Evolutionary conservation across 345 rosid species (phyloP).

Genomic region (Isatis tinctoria): DNA sequence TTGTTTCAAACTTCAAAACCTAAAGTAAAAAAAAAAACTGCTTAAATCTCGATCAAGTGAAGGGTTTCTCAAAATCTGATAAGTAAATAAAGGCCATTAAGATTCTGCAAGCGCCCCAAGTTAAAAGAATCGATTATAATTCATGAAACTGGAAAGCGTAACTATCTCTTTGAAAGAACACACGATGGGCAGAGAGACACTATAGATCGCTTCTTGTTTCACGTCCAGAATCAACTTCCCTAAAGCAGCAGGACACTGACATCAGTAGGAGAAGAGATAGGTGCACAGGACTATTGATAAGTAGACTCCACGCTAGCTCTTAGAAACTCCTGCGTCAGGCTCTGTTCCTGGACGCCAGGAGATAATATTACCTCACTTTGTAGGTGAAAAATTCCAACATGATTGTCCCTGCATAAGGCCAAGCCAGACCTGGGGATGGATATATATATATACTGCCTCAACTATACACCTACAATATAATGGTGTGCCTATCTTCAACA

Average conservation of each 20-base stretch:
- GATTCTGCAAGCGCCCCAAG: neutral
- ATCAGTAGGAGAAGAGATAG: neutral
- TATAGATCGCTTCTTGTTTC: neutral
- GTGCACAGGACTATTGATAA: neutral
- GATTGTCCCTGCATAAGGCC: conserved; percentile 22
- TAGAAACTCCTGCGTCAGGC: neutral
- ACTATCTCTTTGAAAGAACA: neutral
- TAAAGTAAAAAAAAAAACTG: no score
- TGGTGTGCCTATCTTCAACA: conserved; percentile 10
- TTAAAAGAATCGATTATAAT: neutral
- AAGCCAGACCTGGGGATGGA: conserved; percentile 7
- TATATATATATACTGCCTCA: neutral
- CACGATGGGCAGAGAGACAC: neutral
- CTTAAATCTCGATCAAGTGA: no score
- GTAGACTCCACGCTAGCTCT: neutral
- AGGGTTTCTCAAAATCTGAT: no score
- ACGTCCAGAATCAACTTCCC: neutral
- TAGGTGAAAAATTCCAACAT: neutral
- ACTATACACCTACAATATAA: neutral
- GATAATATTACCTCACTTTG: neutral
- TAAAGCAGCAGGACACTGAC: neutral
- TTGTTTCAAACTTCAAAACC: no score
- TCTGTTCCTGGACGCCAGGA: conserved; percentile 1
- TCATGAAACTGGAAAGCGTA: neutral
- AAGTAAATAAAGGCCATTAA: no score